phyloP scores from a whole-genome alignment of 1,284 basidiomycete species.

The Pseudozyma thailandica region DNA sequence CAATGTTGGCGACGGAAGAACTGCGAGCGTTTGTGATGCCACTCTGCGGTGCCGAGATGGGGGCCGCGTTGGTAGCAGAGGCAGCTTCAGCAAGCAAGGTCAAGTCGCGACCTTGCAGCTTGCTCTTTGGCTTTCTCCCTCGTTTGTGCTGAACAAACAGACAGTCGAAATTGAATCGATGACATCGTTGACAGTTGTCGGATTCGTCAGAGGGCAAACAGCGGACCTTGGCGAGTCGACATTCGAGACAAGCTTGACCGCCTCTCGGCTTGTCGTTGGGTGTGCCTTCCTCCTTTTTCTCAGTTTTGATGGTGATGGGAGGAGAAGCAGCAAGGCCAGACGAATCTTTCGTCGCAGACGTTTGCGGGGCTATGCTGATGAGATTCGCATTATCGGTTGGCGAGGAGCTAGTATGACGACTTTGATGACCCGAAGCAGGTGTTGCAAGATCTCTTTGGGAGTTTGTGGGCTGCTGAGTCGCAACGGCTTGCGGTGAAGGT shows the following conservation, averaged over 20 bases:
- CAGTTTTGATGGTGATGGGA: constrained; percentile 11
- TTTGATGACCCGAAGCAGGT: constrained; percentile 24
- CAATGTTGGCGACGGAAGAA: constrained; percentile 13
- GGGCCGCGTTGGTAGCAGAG: constrained; percentile 37
- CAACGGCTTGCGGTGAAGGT: not conserved
- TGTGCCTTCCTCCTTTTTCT: constrained; percentile 8
- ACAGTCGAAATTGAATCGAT: constrained; percentile 50
- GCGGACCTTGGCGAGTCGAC: constrained; percentile 45
- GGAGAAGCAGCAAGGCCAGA: constrained; percentile 11
- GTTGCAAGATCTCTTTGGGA: constrained; percentile 29
- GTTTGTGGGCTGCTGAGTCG: constrained; percentile 15
- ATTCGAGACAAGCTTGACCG: constrained; percentile 52
- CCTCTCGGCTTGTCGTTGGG: constrained; percentile 46
- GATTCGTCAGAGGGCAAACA: constrained; percentile 39
- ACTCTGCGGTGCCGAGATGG: constrained; percentile 11
- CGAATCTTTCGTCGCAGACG: constrained; percentile 1
- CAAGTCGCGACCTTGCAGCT: constrained; percentile 46
- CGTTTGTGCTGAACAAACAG: constrained; percentile 50
- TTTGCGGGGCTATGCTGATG: not conserved
- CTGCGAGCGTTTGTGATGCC: constrained; percentile 25
- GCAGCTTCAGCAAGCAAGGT: constrained; percentile 46
- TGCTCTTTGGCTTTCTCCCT: constrained; percentile 50
- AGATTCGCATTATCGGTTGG: constrained; percentile 5
- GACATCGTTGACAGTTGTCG: constrained; percentile 45
- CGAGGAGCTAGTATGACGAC: constrained; percentile 15